These are phyloP conservation scores for Aspergillus novofumigatus DNA, from an alignment of 2,329 filamentous ascomycete species.

Conservation along the genomic window DNA sequence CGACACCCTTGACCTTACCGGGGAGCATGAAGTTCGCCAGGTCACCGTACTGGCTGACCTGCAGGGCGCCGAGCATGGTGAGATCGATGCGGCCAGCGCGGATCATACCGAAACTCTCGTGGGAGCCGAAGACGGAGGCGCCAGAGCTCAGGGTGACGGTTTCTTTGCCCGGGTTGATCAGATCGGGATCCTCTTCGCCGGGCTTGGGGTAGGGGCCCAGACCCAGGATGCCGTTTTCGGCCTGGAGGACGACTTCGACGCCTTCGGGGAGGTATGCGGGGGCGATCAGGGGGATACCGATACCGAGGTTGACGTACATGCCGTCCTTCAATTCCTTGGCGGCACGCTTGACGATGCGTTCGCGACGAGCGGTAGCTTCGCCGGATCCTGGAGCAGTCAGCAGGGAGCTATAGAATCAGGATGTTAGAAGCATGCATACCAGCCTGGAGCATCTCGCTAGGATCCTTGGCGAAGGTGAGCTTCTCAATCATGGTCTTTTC, in stretches of 20 bases:
- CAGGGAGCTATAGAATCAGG: not conserved
- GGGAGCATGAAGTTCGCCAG: slow-evolving; percentile 89
- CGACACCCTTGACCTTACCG: slow-evolving; percentile 82
- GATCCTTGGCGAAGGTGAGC: slow-evolving; percentile 68
- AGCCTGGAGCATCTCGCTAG: slow-evolving; percentile 45
- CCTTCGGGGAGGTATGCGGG: slow-evolving; percentile 67
- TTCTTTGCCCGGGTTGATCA: slow-evolving; percentile 86
- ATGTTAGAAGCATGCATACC: slow-evolving; percentile 46
- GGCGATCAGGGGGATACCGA: slow-evolving; percentile 78
- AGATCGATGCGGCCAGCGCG: slow-evolving; percentile 78
- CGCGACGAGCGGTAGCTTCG: slow-evolving; percentile 66
- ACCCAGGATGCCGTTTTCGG: slow-evolving; percentile 80
- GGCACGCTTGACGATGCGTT: slow-evolving; percentile 74
- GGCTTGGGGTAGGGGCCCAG: slow-evolving; percentile 73
- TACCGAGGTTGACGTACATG: slow-evolving; percentile 87
- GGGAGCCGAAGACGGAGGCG: slow-evolving; percentile 71
- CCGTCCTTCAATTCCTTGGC: slow-evolving; percentile 80
- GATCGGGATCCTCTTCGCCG: slow-evolving; percentile 67
- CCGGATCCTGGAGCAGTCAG: slow-evolving; percentile 37
- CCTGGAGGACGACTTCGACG: slow-evolving; percentile 75
- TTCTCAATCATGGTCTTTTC: slow-evolving; percentile 73
- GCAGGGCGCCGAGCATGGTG: slow-evolving; percentile 76
- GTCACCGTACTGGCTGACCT: slow-evolving; percentile 74
- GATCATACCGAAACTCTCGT: slow-evolving; percentile 86
- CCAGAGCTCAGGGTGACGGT: slow-evolving; percentile 75